Evolutionary conservation across 139 green algal genomes (phyloP).

Genomic region (Chlorella sp.): DNA sequence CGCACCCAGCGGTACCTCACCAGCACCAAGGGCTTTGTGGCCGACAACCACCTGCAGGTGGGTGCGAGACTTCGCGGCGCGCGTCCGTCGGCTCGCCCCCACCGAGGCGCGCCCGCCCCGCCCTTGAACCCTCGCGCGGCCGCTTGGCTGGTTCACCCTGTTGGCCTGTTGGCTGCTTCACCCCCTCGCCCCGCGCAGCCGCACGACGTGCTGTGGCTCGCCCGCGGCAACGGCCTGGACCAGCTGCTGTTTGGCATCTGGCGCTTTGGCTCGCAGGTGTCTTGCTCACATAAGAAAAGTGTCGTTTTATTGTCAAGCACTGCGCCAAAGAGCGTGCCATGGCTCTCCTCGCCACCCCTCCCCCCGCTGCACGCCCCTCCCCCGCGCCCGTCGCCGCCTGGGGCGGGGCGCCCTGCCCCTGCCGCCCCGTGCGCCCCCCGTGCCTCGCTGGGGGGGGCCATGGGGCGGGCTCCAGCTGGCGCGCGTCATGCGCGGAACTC

Average conservation of each 20-base stretch:
- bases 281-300: too few relatives aligned
- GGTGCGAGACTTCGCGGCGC: background rate
- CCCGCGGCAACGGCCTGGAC: background rate
- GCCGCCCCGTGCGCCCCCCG: background rate
- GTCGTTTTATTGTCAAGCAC: too few relatives aligned
- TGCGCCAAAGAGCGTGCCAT: too few relatives aligned
- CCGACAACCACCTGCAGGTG: constrained; percentile 3
- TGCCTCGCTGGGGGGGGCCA: too few relatives aligned
- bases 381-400: background rate
- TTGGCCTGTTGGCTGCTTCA: too few relatives aligned
- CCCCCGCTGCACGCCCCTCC: too few relatives aligned
- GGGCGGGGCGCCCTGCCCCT: background rate
- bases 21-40: background rate
- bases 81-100: background rate
- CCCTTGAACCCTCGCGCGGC: background rate
- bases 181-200: background rate
- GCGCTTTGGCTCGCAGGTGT: constrained; percentile 8
- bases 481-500: too few relatives aligned
- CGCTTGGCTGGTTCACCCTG: background rate
- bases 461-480: too few relatives aligned
- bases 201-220: constrained; percentile 15
- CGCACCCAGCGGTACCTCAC: constrained; percentile 7
- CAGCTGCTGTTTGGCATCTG: constrained; percentile 13
- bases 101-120: background rate
- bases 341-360: too few relatives aligned